These are phyloP conservation scores for Falciphora oryzae DNA, from an alignment of 2,329 filamentous ascomycete species.

Conservation along the genomic window DNA sequence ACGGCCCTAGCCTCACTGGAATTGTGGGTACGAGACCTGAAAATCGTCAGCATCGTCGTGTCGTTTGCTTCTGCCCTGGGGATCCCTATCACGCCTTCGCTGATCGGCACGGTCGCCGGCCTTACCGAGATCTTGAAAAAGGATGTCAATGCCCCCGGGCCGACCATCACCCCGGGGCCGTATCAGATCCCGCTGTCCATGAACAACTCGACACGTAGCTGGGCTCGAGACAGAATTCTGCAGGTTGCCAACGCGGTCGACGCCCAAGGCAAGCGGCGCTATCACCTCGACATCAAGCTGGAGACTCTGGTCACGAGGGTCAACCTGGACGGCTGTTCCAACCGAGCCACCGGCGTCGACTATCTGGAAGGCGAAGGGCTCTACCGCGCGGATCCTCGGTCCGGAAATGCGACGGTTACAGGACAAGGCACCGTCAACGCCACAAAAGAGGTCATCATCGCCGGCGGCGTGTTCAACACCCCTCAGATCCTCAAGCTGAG, in stretches of 20 bases:
- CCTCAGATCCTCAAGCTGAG: slow-evolving; percentile 39
- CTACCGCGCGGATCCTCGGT: slow-evolving; percentile 27
- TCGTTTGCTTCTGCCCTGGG: slow-evolving; percentile 41
- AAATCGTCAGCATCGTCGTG: slow-evolving; percentile 45
- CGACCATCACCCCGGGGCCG: slow-evolving; percentile 41
- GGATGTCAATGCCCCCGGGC: slow-evolving; percentile 42
- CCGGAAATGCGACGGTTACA: slow-evolving; percentile 4
- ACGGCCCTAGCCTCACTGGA: slow-evolving; percentile 16
- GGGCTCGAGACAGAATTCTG: slow-evolving; percentile 48
- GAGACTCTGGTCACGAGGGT: slow-evolving; percentile 27
- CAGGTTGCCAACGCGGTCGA: slow-evolving; percentile 23
- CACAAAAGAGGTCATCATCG: slow-evolving; percentile 36
- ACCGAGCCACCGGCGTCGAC: slow-evolving; percentile 27
- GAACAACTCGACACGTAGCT: slow-evolving; percentile 43
- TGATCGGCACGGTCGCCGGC: slow-evolving; percentile 12
- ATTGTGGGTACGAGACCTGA: slow-evolving; percentile 33
- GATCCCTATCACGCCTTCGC: no score
- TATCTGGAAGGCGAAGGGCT: slow-evolving; percentile 26
- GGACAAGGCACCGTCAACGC: slow-evolving; percentile 29
- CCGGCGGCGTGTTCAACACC: slow-evolving; percentile 35
- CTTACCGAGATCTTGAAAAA: slow-evolving; percentile 22
- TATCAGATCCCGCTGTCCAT: slow-evolving; percentile 56
- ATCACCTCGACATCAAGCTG: slow-evolving; percentile 34
- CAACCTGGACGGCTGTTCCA: slow-evolving; percentile 18
- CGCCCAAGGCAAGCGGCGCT: slow-evolving; percentile 23